Conservation (phyloP, 1,139 yeast species). For the Kodamaea fungicola region DNA sequence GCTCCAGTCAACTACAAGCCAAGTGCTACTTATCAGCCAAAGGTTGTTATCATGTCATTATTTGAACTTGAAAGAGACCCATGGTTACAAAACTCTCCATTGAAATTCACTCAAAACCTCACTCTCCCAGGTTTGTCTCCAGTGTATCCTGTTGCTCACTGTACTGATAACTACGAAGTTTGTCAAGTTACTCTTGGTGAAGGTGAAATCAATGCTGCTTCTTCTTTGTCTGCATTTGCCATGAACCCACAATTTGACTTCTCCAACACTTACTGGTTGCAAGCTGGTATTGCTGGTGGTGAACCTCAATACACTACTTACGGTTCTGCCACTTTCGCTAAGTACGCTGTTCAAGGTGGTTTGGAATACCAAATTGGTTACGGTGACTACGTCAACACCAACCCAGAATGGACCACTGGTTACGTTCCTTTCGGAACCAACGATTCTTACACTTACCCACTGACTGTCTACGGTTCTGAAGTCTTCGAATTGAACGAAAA, state of each 20-base stretch:
- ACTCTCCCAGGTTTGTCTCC: slow-evolving; percentile 67
- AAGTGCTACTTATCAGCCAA: slow-evolving; percentile 47
- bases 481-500: slow-evolving; percentile 60
- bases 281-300: slow-evolving; percentile 69
- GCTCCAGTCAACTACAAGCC: slow-evolving; percentile 24
- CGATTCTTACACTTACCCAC: slow-evolving; percentile 51
- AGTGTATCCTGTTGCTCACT: slow-evolving; percentile 52
- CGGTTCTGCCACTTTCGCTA: slow-evolving; percentile 61
- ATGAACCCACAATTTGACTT: slow-evolving; percentile 56
- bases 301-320: slow-evolving; percentile 46
- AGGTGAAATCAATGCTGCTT: slow-evolving; percentile 67
- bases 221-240: slow-evolving; percentile 53
- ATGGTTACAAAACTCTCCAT: slow-evolving; percentile 39
- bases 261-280: slow-evolving; percentile 55
- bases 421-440: slow-evolving; percentile 56
- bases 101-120: slow-evolving; percentile 40
- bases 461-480: slow-evolving; percentile 59
- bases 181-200: slow-evolving; percentile 69
- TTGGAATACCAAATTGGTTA: slow-evolving; percentile 54
- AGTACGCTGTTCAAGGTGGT: slow-evolving; percentile 61
- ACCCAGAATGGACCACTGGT: slow-evolving; percentile 59
- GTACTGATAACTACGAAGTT: slow-evolving; percentile 49
- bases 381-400: slow-evolving; percentile 43
- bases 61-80: slow-evolving; percentile 53
- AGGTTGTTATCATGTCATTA: slow-evolving; percentile 55